Percentiles rank a stretch among this genome's conserved stretches.
These are phyloP conservation scores for Botrytis tulipae DNA, from an alignment of 2,329 filamentous ascomycete genomes.

Conservation along the genomic window DNA sequence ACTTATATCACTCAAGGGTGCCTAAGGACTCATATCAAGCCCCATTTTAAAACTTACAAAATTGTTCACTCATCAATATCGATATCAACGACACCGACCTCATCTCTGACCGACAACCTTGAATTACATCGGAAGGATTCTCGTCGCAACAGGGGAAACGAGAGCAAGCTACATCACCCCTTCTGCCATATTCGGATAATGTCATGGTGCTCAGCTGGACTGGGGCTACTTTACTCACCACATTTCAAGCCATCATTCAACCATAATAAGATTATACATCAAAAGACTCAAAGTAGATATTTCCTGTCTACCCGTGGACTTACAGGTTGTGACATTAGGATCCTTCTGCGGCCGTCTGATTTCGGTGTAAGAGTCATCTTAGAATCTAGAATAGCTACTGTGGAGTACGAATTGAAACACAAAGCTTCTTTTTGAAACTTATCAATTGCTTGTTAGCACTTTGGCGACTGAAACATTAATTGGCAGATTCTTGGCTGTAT, in stretches of 20 bases:
- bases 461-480: neutral
- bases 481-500: neutral
- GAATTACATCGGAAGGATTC: neutral
- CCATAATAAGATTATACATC: neutral
- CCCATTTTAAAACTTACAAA: neutral
- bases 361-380: constrained; percentile 7
- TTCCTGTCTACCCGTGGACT: neutral
- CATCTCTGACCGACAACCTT: neutral
- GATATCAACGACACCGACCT: neutral
- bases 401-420: constrained; percentile 3
- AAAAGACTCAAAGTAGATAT: neutral
- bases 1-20: neutral
- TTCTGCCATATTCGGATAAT: neutral
- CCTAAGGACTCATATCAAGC: neutral
- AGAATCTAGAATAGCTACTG: neutral
- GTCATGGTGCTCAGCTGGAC: neutral
- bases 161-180: neutral
- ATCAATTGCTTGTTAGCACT: neutral
- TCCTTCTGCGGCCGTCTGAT: neutral
- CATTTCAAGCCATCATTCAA: neutral
- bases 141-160: neutral
- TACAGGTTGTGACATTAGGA: neutral
- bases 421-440: neutral
- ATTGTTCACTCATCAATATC: neutral
- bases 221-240: neutral